Base-by-base conservation (phyloP, 2,329 filamentous ascomycete species). In the Diaporthe helianthi region DNA sequence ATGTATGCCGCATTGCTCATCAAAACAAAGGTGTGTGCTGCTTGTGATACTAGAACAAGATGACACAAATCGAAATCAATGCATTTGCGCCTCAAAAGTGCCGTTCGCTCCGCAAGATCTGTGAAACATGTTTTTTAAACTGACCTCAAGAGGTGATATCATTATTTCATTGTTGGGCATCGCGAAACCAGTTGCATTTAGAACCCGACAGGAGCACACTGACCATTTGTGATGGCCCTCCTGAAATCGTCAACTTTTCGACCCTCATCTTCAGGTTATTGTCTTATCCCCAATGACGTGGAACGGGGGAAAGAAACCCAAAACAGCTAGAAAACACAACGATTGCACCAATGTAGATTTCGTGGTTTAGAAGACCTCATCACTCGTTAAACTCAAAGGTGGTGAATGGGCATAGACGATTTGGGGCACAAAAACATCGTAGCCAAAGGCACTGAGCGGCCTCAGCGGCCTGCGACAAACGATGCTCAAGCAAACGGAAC, bases 1-100 rank as follows among this genome's bases (percentile, higher is more conserved):
- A 58, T 58, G 24, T n/a, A 26, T 46, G 55, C 55, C 41, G 38
- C 38, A 38, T 17, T 44, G 38, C 26, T 46, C 26, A 47, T 24
- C 38, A 22, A 33, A 61, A 38, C 13, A 38, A 38, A 12, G 36
- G 36, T 19, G 9, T 47, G 41, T 19, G 41, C 38, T 22, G 36
- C 54, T 47, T 33, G 58, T 47, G 22, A 61, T 61, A 46, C 38
- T 61, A 61, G 41, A 47, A 22, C 36, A n/a, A 44, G 58, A 47
- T 46, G 12, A 61, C 58, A 61, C 26, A 61, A 17, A 12, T 15
- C 36, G 17, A 38, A 61, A 46, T 24, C 58, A 29, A 33, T 61
- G 58, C 41, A 29, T 33, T 33, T 61, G 29, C 26, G n/a, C 41
- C 24, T 47, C 58, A 33, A 33, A 61, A 61, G n/a, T 47, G 26